A percentile compares a stretch with the other conserved stretches of the same genome.
Evolutionary conservation across 2,329 filamentous ascomycete species (phyloP).

Genomic region (Sarocladiaceae sp.): DNA sequence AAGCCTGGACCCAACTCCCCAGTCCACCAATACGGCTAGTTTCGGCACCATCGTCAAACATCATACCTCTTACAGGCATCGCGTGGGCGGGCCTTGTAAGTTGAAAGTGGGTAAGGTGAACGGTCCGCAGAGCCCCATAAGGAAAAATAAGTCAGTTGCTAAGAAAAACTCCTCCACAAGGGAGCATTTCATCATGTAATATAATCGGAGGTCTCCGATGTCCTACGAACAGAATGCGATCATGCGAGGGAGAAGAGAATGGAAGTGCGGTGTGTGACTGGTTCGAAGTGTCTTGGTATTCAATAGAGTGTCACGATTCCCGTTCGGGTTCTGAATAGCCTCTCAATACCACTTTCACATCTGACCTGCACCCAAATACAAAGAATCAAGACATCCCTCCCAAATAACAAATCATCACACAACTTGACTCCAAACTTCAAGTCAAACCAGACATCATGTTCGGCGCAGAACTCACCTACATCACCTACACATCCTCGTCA

Average conservation of each 20-base stretch:
- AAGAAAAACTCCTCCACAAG: background rate
- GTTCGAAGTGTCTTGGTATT: too few relatives aligned
- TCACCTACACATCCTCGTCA: background rate
- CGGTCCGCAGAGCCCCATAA: background rate
- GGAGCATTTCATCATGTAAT: background rate
- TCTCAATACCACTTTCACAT: too few relatives aligned
- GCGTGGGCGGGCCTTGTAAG: too few relatives aligned
- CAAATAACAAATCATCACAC: background rate
- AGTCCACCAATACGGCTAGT: slow-evolving; percentile 6
- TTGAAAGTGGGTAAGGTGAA: too few relatives aligned
- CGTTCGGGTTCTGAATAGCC: too few relatives aligned
- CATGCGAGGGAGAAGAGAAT: background rate
- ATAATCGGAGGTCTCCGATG: slow-evolving; percentile 5
- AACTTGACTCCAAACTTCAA: background rate
- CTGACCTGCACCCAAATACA: too few relatives aligned
- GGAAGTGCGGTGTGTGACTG: too few relatives aligned
- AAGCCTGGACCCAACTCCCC: too few relatives aligned
- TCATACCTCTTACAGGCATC: background rate
- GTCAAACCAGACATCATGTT: background rate
- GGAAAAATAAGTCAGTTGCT: background rate
- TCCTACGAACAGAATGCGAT: background rate
- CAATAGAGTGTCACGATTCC: too few relatives aligned
- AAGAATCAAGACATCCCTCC: background rate
- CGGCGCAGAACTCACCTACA: slow-evolving; percentile 3
- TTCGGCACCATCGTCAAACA: background rate